Evolutionary conservation across 352 stramenopile species (phyloP), one percentile per base, ranked within the genome.

Genomic region (Aphanomyces cochlioides): DNA sequence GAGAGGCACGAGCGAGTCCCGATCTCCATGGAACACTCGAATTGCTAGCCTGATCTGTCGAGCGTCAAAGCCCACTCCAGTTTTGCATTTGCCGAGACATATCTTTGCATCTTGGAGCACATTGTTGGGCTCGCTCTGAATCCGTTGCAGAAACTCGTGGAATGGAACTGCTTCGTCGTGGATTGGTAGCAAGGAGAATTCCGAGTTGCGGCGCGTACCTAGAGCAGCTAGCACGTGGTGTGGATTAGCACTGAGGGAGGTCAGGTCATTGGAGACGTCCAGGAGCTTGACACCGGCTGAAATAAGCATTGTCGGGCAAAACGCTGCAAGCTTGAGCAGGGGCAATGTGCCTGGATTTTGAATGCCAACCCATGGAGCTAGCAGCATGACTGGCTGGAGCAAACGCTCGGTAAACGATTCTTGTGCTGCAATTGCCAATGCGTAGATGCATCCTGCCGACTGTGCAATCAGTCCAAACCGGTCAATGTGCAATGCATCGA

Each of bases 351-450:
- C 45, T 19, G 43, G 48, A 15, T 70, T 70, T 15, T 54, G 6
- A 36, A 70, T 70, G 13, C 64, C 64, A n/a, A 70, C 64, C 64
- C 64, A 70, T 34, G 64, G 64, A 37, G 64, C 53, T 1, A 70
- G 13, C 5, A 70, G 40, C 40, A 56, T 70, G 21, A 70, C 10
- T 10, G 64, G 64, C 38, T 60, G 43, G 36, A 70, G 40, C 10
- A 70, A 34, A 28, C 45, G 36, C 15, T 37, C n/a, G 6, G 47
- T 45, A 12, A 63, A 61, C 4, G 48, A 48, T 28, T 50, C 28
- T 37, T 70, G 48, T n/a, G 36, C 36, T 17, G 64, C 47, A 21
- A 70, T 60, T 28, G 64, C 64, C 4, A 70, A 21, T 37, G 64
- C 64, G 54, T 70, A 70, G 39, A 70, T 70, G 47, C 17, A 54